phyloP scores from a whole-genome alignment of 1,139 yeast genomes.

The Protomyces inouyei region DNA sequence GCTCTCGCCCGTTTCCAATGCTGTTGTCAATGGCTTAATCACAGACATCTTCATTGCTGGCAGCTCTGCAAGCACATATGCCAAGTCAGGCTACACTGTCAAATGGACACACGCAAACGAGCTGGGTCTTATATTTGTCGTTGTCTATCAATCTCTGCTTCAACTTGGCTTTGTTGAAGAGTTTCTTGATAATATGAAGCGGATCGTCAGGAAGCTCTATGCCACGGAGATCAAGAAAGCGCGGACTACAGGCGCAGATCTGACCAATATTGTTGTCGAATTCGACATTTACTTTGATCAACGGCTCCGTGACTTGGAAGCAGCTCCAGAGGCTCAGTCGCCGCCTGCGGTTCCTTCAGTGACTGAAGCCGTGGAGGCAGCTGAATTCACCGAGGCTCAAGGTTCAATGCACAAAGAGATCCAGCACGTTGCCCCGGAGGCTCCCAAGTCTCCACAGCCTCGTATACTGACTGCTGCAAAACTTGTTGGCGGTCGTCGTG shows the following conservation, averaged over 20 bases:
- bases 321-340: neutral
- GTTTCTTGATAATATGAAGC: constrained; percentile 38
- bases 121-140: constrained; percentile 34
- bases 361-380: neutral
- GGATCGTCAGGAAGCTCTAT: constrained; percentile 39
- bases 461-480: constrained; percentile 13
- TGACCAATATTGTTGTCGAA: constrained; percentile 35
- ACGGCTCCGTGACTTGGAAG: constrained; percentile 37
- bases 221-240: constrained; percentile 35
- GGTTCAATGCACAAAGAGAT: neutral
- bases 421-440: neutral
- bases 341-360: no score
- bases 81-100: constrained; percentile 41
- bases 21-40: constrained; percentile 50
- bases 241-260: constrained; percentile 30
- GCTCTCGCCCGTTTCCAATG: constrained; percentile 43
- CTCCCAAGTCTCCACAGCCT: neutral
- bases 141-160: constrained; percentile 40
- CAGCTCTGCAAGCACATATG: constrained; percentile 30
- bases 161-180: constrained; percentile 41
- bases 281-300: constrained; percentile 40
- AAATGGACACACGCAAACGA: constrained; percentile 40
- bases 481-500: constrained; percentile 15
- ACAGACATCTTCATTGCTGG: constrained; percentile 48
- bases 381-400: neutral